Evolutionary conservation across 2,329 filamentous ascomycete species (phyloP).

Genomic region (Fusarium sarcochroum): DNA sequence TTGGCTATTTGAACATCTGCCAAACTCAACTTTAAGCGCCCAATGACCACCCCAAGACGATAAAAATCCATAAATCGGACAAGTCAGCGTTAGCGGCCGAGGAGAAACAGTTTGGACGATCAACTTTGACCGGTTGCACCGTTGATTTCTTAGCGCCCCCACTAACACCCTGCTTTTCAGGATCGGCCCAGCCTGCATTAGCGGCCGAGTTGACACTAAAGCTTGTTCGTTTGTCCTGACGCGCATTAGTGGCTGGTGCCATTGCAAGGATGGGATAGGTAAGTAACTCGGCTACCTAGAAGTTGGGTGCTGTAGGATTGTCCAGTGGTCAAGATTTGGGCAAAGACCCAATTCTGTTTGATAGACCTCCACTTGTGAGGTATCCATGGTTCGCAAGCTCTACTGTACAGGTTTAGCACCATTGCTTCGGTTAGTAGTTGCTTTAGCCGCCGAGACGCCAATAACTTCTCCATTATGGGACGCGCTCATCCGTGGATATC

Average conservation of each 20-base stretch:
- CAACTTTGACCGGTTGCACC: neutral
- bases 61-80: neutral
- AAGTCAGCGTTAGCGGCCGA: slow-evolving; percentile 1
- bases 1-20: neutral
- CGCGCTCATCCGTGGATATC: too few relatives aligned
- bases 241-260: slow-evolving; percentile 18
- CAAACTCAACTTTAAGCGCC: neutral
- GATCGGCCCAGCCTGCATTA: slow-evolving; percentile 38
- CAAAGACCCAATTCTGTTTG: neutral
- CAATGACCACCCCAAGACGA: neutral
- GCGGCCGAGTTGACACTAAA: slow-evolving; percentile 33
- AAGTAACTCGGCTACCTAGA: neutral
- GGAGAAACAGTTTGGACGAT: neutral
- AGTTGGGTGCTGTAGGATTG: too few relatives aligned
- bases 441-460: neutral
- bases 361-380: neutral
- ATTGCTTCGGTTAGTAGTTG: neutral
- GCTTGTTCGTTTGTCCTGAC: slow-evolving; percentile 7
- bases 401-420: slow-evolving; percentile 5
- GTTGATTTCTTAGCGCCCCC: neutral
- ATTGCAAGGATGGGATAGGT: neutral
- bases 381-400: slow-evolving; percentile 4
- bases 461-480: neutral
- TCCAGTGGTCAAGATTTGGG: too few relatives aligned
- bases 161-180: neutral